Conservation (phyloP, 2,329 filamentous ascomycete species). For the Paecilomyces dactylethromorphus region DNA sequence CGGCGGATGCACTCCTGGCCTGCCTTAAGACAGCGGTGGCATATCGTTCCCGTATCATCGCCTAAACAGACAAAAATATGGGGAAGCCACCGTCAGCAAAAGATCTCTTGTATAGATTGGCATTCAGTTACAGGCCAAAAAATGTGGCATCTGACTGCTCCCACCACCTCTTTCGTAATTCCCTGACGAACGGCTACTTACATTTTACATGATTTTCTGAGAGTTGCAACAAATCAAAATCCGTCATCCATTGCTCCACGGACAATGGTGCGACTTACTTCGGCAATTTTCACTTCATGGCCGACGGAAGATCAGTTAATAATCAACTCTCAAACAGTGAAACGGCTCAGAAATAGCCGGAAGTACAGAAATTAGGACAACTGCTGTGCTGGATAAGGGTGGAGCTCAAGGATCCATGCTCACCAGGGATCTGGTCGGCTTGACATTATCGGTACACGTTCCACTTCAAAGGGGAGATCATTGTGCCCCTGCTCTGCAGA, state of each 20-base stretch:
- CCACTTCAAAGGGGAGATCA: neutral
- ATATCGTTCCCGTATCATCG: neutral
- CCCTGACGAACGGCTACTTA: neutral
- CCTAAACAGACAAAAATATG: neutral
- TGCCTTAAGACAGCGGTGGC: slow-evolving; percentile 4
- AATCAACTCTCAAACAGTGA: neutral
- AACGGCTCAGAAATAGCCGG: neutral
- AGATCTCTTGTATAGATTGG: neutral
- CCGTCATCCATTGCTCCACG: neutral
- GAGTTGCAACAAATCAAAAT: neutral
- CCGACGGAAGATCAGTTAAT: neutral
- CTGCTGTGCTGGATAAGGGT: neutral
- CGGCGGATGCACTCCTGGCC: slow-evolving; percentile 7
- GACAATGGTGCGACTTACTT: neutral
- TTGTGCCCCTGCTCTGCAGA: neutral
- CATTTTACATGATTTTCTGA: neutral
- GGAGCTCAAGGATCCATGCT: neutral
- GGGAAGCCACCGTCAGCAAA: neutral
- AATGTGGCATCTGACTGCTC: too few relatives aligned
- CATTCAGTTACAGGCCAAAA: neutral
- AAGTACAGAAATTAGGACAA: neutral
- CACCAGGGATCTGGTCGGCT: neutral
- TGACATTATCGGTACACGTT: neutral
- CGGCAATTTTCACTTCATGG: neutral
- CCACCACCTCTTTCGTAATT: too few relatives aligned